phyloP scores from a whole-genome alignment of 2,329 filamentous ascomycete genomes.

The Fusarium virguliforme region DNA sequence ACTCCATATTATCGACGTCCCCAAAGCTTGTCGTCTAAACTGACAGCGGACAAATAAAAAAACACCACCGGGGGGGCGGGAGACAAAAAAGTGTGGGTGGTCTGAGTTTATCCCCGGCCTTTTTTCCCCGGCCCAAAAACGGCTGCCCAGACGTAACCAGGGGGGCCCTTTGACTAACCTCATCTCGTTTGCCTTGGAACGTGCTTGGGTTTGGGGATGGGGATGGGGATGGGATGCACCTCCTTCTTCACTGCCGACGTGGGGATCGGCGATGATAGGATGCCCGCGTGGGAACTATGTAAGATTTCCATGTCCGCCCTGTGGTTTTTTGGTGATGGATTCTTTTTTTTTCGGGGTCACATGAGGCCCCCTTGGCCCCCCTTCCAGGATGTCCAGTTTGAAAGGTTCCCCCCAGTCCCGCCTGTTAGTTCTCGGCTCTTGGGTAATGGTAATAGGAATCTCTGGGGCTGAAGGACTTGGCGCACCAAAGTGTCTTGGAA shows the following conservation, averaged over 20 bases:
- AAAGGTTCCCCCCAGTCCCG: not conserved
- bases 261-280: slow-evolving; percentile 23
- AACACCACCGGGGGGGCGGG: slow-evolving; percentile 8
- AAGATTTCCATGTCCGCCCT: slow-evolving; percentile 18
- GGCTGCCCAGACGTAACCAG: slow-evolving; percentile 2
- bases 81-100: slow-evolving; percentile 32
- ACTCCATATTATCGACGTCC: slow-evolving; percentile 5
- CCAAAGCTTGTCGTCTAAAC: slow-evolving; percentile 24
- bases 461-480: slow-evolving; percentile 5
- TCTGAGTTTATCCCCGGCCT: slow-evolving; percentile 43
- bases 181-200: slow-evolving; percentile 48
- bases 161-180: slow-evolving; percentile 43
- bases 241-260: slow-evolving; percentile 19
- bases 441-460: slow-evolving; percentile 8
- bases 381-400: not conserved
- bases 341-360: not conserved
- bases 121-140: slow-evolving; percentile 14
- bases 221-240: slow-evolving; percentile 26
- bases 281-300: slow-evolving; percentile 15
- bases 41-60: slow-evolving; percentile 24
- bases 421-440: slow-evolving; percentile 11
- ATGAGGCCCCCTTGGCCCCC: not conserved
- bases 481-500: slow-evolving; percentile 3
- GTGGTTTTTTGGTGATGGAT: slow-evolving; percentile 15
- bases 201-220: not conserved